Evolutionary conservation across 1,139 yeast species (phyloP).

Genomic region (Hemisphaericaspora subhashii): DNA sequence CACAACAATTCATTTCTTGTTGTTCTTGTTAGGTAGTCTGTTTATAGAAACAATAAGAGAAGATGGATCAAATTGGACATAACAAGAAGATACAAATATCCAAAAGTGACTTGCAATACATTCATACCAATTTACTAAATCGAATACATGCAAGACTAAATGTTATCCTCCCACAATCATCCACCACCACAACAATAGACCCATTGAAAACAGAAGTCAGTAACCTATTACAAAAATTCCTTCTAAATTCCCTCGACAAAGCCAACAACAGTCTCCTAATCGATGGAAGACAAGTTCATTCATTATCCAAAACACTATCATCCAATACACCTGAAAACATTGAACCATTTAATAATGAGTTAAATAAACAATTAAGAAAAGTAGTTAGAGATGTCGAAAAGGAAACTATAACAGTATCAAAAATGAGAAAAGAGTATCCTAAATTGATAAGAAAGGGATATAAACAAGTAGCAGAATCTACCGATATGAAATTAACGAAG

Average conservation of each 20-base stretch:
- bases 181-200: conserved; percentile 25
- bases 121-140: background rate
- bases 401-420: conserved; percentile 53
- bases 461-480: conserved; percentile 25
- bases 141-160: background rate
- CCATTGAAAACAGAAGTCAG: conserved; percentile 48
- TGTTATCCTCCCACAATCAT: background rate
- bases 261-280: conserved; percentile 44
- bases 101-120: conserved; percentile 2
- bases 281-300: conserved; percentile 39
- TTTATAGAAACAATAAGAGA: too few species aligned
- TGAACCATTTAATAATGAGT: conserved; percentile 63
- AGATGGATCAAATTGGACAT: background rate
- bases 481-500: conserved; percentile 22
- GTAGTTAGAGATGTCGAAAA: conserved; percentile 57
- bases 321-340: conserved; percentile 40
- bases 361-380: conserved; percentile 54
- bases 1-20: too few species aligned
- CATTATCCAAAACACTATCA: conserved; percentile 21
- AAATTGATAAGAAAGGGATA: conserved; percentile 28
- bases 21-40: too few species aligned
- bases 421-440: conserved; percentile 56
- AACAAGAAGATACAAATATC: conserved; percentile 12
- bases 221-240: conserved; percentile 40
- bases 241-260: conserved; percentile 49